These are phyloP conservation scores for Amanita exitialis DNA, from an alignment of 768 basidiomycete species.

Conservation along the genomic window DNA sequence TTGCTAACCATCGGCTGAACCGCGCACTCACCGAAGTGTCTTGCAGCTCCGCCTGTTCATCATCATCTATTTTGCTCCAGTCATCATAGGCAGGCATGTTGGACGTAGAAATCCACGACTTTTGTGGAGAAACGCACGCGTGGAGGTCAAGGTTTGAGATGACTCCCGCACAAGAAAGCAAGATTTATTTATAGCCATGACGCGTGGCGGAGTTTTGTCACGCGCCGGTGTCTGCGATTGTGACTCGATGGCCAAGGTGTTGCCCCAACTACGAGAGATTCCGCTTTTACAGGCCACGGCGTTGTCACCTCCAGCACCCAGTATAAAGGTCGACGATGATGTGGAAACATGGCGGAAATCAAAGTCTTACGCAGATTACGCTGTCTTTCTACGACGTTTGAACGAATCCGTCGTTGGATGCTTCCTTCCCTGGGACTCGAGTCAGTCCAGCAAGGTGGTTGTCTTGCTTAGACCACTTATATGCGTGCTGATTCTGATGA, in stretches of 20 bases:
- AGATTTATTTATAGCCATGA: slow-evolving; percentile 3
- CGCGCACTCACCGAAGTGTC: slow-evolving; percentile 42
- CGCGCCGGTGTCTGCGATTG: background rate
- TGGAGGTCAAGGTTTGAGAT: background rate
- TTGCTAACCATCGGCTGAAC: background rate
- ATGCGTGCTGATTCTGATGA: background rate
- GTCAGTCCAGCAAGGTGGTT: slow-evolving; percentile 25
- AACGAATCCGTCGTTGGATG: slow-evolving; percentile 70
- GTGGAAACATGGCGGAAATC: slow-evolving; percentile 65
- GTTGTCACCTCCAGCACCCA: slow-evolving; percentile 30
- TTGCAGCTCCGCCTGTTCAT: slow-evolving; percentile 77
- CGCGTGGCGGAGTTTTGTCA: slow-evolving; percentile 7
- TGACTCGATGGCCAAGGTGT: slow-evolving; percentile 2
- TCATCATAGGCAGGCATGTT: slow-evolving; percentile 66
- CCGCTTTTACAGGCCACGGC: slow-evolving; percentile 10
- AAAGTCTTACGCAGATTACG: slow-evolving; percentile 64
- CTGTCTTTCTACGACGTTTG: slow-evolving; percentile 64
- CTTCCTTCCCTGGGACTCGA: slow-evolving; percentile 33
- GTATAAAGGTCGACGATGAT: slow-evolving; percentile 64
- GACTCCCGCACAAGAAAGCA: background rate
- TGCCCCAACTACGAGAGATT: slow-evolving; percentile 20
- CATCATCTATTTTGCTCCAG: slow-evolving; percentile 72
- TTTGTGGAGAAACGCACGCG: background rate
- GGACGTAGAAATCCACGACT: background rate
- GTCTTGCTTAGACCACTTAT: background rate